Conservation (phyloP, 1,284 basidiomycete genomes). For the Pseudomicrostroma phylloplanum region DNA sequence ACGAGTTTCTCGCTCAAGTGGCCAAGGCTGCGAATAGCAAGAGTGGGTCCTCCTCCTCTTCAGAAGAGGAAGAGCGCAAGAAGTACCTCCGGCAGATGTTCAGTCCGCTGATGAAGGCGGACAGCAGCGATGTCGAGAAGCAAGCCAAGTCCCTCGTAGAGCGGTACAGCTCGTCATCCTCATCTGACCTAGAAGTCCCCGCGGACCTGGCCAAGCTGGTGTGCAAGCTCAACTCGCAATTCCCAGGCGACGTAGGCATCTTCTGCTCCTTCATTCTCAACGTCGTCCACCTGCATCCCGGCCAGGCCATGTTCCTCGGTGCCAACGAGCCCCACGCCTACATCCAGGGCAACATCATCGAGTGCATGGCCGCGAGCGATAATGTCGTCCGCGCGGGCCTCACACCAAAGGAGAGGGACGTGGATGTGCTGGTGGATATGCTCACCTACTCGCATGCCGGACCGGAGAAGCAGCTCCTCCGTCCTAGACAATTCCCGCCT, state of each 20-base stretch:
- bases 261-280: slow-evolving; percentile 91
- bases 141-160: slow-evolving; percentile 5
- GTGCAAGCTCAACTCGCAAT: slow-evolving; percentile 69
- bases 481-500: slow-evolving; percentile 58
- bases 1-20: slow-evolving; percentile 9
- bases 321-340: slow-evolving; percentile 98
- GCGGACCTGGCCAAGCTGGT: slow-evolving; percentile 59
- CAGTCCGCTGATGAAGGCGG: slow-evolving; percentile 29
- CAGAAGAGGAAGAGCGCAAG: slow-evolving; percentile 12
- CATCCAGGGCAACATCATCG: slow-evolving; percentile 57
- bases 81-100: slow-evolving; percentile 27
- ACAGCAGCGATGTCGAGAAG: slow-evolving; percentile 10
- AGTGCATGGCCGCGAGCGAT: slow-evolving; percentile 57
- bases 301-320: slow-evolving; percentile 87
- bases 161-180: slow-evolving; percentile 10
- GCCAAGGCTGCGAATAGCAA: slow-evolving; percentile 2
- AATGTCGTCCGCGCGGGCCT: slow-evolving; percentile 98
- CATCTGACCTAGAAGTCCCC: slow-evolving; percentile 19
- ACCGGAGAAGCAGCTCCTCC: slow-evolving; percentile 59
- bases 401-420: slow-evolving; percentile 90
- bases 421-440: slow-evolving; percentile 78
- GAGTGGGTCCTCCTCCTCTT: neutral
- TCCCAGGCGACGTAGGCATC: slow-evolving; percentile 85
- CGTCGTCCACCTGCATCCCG: slow-evolving; percentile 69
- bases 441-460: slow-evolving; percentile 71